A percentile compares a stretch with the other conserved stretches of the same genome.
Conservation (phyloP, 2,329 filamentous ascomycete genomes). For the Sclerotinia spermophila region DNA sequence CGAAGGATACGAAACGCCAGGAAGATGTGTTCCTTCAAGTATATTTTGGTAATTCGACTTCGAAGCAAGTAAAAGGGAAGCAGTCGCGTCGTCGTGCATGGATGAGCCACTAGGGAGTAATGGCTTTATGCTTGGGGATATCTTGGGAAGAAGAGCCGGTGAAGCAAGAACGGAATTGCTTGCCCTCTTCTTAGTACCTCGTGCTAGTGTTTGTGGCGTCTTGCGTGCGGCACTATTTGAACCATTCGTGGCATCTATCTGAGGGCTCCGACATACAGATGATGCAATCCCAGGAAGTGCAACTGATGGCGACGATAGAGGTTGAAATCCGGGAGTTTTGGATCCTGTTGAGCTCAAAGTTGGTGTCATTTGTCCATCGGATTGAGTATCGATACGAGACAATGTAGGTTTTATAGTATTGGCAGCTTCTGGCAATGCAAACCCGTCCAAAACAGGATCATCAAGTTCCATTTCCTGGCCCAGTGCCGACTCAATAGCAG, state of each 20-base stretch:
- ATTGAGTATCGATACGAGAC: conserved; percentile 50
- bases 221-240: conserved; percentile 45
- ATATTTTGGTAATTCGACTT: conserved; percentile 99
- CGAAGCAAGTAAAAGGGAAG: conserved; percentile 75
- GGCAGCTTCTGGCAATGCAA: conserved; percentile 71
- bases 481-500: conserved; percentile 38
- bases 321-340: conserved; percentile 39
- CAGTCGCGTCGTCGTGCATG: conserved; percentile 50
- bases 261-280: conserved; percentile 51
- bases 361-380: conserved; percentile 52
- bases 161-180: conserved; percentile 77
- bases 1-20: conserved; percentile 85
- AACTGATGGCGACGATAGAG: conserved; percentile 45
- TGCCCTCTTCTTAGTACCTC: conserved; percentile 63
- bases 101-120: conserved; percentile 63
- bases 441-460: conserved; percentile 59
- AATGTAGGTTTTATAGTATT: conserved; percentile 47
- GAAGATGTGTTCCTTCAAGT: conserved; percentile 84
- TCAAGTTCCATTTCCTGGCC: conserved; percentile 46
- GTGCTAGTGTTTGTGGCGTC: conserved; percentile 52
- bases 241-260: conserved; percentile 50
- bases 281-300: conserved; percentile 37
- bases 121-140: conserved; percentile 93
- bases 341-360: conserved; percentile 43
- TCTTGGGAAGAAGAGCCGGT: conserved; percentile 80